A percentile compares a stretch with the other conserved stretches of the same genome.
These are phyloP conservation scores for Mortierella sp. DNA, from an alignment of 371 early-diverging fungal genomes.

Conservation along the genomic window DNA sequence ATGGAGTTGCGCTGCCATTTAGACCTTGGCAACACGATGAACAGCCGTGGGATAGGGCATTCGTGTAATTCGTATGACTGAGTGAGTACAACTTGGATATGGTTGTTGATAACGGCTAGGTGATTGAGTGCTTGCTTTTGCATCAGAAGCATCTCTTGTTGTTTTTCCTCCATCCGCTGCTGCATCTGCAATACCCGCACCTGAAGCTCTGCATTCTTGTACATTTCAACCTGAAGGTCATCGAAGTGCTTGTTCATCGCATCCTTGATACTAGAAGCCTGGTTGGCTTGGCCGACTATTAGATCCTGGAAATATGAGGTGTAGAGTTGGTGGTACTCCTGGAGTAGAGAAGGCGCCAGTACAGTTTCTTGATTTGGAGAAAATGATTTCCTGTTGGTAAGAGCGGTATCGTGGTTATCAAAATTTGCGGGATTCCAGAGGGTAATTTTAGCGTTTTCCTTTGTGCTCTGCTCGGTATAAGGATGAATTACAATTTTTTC, in stretches of 20 bases:
- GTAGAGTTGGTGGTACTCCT: not conserved
- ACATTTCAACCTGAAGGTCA: not conserved
- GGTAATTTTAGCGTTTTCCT: not conserved
- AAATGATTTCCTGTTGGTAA: not conserved
- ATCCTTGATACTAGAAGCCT: conserved; percentile 3
- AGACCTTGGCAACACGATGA: conserved; percentile 17
- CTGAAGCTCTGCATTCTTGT: conserved; percentile 3
- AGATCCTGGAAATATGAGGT: not conserved
- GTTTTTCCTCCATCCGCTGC: not conserved
- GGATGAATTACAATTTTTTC: too few species aligned
- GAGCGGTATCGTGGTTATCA: not conserved
- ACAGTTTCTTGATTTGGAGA: too few species aligned
- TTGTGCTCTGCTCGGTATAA: not conserved
- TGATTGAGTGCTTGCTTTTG: not conserved
- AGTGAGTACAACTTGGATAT: conserved; percentile 14
- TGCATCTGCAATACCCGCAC: not conserved
- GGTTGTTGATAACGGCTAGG: not conserved
- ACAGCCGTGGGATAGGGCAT: conserved; percentile 31
- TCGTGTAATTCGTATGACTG: conserved; percentile 23
- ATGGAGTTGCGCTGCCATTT: not conserved
- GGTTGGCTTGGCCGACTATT: not conserved
- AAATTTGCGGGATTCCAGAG: not conserved
- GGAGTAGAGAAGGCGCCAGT: not conserved
- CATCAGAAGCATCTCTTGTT: not conserved
- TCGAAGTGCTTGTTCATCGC: conserved; percentile 3